Evolutionary conservation across 2,329 filamentous ascomycete species (phyloP), one percentile per base, ranked within the genome.

Genomic region (Fusarium tricinctum): DNA sequence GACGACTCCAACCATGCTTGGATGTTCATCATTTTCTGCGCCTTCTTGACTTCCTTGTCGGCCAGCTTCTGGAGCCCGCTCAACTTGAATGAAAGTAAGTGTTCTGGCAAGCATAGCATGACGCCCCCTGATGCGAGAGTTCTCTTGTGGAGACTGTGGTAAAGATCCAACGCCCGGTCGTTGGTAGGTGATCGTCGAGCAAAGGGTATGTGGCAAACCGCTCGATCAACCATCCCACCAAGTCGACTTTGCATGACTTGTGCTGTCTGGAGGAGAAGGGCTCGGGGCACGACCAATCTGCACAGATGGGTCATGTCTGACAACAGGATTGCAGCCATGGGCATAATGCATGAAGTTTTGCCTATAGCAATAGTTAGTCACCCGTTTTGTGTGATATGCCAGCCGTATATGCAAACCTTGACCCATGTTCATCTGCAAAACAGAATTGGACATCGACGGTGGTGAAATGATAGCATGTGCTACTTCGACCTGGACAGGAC

Each of bases 391-490:
- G 5, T 47, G 20, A 13, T 1, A 8, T 7, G 3, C 20, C 5
- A 17, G 38, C 6, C 10, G 6, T 5, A 46, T 19, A 22, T 14
- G 47, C 44, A 68, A 68, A 78, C 84, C 85, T 78, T 89, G 82
- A 0, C 89, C 89, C 88, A 91, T 91, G 61, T 90, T 88, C 76
- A 91, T 83, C 62, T 91, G 89, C 1, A 90, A 66, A 0, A 91
- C 86, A 0, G 87, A 87, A 58, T 90, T 91, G 0, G 76, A 59
- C 0, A 77, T 76, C 0, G 84, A 86, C 0, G 68, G 40, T 0
- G 89, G 89, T 0, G 76, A 77, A 1, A 89, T 87, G 17, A 87
- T 92, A 1, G 87, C 85, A 2, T 76, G 65, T 0, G 89, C 89
- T 8, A 92, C 89, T 3, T 88, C 81, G 0, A 89, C 80, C 59